Conservation (phyloP, 2,329 filamentous ascomycete genomes). For the Penicillium freii region DNA sequence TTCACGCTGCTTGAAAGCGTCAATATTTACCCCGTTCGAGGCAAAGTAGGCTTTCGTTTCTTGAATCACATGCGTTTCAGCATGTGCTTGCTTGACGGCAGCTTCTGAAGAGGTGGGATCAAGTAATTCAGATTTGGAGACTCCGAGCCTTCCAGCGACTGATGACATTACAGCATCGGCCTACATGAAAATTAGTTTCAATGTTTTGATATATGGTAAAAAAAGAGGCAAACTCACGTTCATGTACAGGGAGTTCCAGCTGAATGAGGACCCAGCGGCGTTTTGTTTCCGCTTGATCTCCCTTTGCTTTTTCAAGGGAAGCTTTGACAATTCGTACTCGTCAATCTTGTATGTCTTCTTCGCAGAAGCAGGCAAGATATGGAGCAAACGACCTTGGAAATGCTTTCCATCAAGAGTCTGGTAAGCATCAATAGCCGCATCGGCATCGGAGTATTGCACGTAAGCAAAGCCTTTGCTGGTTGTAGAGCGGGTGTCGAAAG, state of each 20-base stretch:
- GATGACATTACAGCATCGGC: conserved; percentile 87
- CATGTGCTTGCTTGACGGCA: conserved; percentile 92
- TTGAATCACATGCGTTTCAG: conserved; percentile 93
- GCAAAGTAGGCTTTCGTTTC: conserved; percentile 92
- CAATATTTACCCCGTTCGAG: conserved; percentile 82
- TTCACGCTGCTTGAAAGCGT: conserved; percentile 81
- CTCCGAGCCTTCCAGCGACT: conserved; percentile 78
- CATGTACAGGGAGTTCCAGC: conserved; percentile 99
- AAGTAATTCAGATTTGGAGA: conserved; percentile 86
- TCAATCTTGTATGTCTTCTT: conserved; percentile 81
- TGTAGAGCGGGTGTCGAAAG: conserved; percentile 67
- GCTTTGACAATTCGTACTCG: conserved; percentile 83
- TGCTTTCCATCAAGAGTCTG: conserved; percentile 75
- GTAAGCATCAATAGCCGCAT: conserved; percentile 75
- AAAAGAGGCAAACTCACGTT: conserved; percentile 57
- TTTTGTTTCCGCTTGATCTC: conserved; percentile 82
- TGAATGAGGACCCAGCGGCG: conserved; percentile 75
- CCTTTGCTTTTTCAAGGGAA: conserved; percentile 92
- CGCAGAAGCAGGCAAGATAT: conserved; percentile 79
- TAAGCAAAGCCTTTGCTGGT: conserved; percentile 88
- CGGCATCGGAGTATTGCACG: conserved; percentile 71
- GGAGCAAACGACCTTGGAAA: conserved; percentile 88
- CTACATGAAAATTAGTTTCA: conserved; percentile 33
- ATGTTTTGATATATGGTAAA: background rate
- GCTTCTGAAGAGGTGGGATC: conserved; percentile 96